Conservation (phyloP, 768 basidiomycete genomes). For the Boletus speciosus region DNA sequence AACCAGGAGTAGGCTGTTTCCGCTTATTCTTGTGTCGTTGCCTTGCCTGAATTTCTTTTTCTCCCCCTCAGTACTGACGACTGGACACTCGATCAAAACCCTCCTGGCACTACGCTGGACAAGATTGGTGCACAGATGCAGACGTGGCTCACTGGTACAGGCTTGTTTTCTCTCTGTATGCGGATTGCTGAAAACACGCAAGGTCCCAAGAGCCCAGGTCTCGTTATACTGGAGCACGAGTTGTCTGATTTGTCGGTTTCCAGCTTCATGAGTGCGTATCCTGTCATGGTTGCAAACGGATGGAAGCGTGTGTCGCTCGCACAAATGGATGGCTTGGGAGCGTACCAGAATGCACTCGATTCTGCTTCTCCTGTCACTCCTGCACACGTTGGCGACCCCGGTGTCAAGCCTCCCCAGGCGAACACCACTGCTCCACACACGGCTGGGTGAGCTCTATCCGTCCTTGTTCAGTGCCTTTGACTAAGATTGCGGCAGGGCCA, state of each 20-base stretch:
- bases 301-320: conserved; percentile 69
- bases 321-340: conserved; percentile 35
- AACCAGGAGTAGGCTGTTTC: conserved; percentile 67
- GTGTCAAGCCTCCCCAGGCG: conserved; percentile 13
- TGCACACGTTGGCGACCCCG: conserved; percentile 20
- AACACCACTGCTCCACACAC: conserved; percentile 6
- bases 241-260: conserved; percentile 53
- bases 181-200: neutral
- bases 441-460: conserved; percentile 4
- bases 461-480: neutral
- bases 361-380: conserved; percentile 25
- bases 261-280: conserved; percentile 65
- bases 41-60: neutral
- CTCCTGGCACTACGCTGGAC: conserved; percentile 42
- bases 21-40: neutral
- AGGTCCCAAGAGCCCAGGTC: conserved; percentile 73
- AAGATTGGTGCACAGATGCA: conserved; percentile 48
- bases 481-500: conserved; percentile 5
- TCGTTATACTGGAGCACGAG: conserved; percentile 86
- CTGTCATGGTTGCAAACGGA: conserved; percentile 58
- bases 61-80: conserved; percentile 56
- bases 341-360: conserved; percentile 48
- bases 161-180: neutral
- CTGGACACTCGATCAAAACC: conserved; percentile 55
- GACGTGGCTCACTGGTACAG: conserved; percentile 52